Conservation (phyloP, 2,329 filamentous ascomycete genomes). For the Coniochaeta pulveracea region DNA sequence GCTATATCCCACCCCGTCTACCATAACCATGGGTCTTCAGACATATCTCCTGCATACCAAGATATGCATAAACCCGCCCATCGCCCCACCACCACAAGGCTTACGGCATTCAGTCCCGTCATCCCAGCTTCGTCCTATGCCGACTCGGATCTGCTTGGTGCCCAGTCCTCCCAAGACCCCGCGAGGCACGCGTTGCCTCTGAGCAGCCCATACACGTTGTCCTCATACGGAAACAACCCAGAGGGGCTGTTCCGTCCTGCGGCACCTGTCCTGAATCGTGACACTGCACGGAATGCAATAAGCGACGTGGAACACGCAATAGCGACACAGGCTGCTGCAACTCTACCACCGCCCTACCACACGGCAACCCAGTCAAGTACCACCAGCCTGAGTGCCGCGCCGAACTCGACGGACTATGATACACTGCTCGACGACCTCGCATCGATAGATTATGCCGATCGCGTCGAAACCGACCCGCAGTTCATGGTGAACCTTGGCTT, state of each 20-base stretch:
- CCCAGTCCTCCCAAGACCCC: not conserved
- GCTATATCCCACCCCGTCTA: not conserved
- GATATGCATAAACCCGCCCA: not conserved
- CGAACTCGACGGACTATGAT: slow-evolving; percentile 26
- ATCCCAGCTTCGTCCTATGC: not conserved
- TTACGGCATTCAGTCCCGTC: not conserved
- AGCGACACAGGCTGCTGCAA: not conserved
- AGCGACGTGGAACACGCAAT: not conserved
- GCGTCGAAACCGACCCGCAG: slow-evolving; percentile 43
- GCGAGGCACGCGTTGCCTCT: not conserved
- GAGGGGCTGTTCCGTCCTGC: not conserved
- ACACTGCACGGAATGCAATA: not conserved
- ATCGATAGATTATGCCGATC: slow-evolving; percentile 35
- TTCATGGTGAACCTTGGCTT: slow-evolving; percentile 60
- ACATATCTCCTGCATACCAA: not conserved
- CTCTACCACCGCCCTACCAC: slow-evolving; percentile 1
- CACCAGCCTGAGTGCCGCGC: not conserved
- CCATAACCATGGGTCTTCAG: not conserved
- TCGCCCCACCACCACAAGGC: not conserved
- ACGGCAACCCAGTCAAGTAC: slow-evolving; percentile 1
- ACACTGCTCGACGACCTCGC: slow-evolving; percentile 40
- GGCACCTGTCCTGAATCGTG: not conserved
- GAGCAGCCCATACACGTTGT: not conserved
- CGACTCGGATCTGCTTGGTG: not conserved
- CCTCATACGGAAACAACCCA: slow-evolving; percentile 1